Conservation (phyloP, 2,329 filamentous ascomycete species). For the Ophiostoma montium region DNA sequence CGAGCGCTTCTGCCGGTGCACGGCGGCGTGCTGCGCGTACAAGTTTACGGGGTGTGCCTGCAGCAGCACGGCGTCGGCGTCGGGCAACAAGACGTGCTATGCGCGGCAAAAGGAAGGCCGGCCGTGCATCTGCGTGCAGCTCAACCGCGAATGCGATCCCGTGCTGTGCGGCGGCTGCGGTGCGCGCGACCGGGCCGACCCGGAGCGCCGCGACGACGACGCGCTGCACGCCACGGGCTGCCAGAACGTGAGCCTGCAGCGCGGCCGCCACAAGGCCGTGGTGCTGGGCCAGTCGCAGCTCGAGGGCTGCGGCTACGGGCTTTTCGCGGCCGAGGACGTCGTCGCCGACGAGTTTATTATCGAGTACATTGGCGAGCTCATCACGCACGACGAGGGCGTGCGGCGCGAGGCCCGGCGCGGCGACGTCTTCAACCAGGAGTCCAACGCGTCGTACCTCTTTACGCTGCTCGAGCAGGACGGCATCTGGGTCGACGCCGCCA, state of each 20-base stretch:
- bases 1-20: slow-evolving; percentile 57
- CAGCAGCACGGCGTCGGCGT: slow-evolving; percentile 23
- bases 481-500: slow-evolving; percentile 59
- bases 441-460: slow-evolving; percentile 51
- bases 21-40: slow-evolving; percentile 41
- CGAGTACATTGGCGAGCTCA: slow-evolving; percentile 69
- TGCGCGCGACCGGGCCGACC: slow-evolving; percentile 53
- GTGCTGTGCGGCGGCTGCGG: slow-evolving; percentile 61
- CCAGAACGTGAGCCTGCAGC: slow-evolving; percentile 59
- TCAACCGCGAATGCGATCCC: slow-evolving; percentile 70
- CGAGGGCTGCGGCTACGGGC: slow-evolving; percentile 54
- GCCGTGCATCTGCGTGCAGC: slow-evolving; percentile 55
- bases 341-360: slow-evolving; percentile 58
- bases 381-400: slow-evolving; percentile 55
- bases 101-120: slow-evolving; percentile 38
- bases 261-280: slow-evolving; percentile 49
- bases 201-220: slow-evolving; percentile 47
- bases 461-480: slow-evolving; percentile 45
- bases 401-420: slow-evolving; percentile 49
- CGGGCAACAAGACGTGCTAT: slow-evolving; percentile 45
- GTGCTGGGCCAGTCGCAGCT: slow-evolving; percentile 58
- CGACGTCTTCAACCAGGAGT: slow-evolving; percentile 47
- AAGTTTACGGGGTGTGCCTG: slow-evolving; percentile 57
- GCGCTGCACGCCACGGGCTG: slow-evolving; percentile 45
- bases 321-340: slow-evolving; percentile 58